Evolutionary conservation across 176 grass and related monocot species (phyloP).

Genomic region (Oryza officinalis): DNA sequence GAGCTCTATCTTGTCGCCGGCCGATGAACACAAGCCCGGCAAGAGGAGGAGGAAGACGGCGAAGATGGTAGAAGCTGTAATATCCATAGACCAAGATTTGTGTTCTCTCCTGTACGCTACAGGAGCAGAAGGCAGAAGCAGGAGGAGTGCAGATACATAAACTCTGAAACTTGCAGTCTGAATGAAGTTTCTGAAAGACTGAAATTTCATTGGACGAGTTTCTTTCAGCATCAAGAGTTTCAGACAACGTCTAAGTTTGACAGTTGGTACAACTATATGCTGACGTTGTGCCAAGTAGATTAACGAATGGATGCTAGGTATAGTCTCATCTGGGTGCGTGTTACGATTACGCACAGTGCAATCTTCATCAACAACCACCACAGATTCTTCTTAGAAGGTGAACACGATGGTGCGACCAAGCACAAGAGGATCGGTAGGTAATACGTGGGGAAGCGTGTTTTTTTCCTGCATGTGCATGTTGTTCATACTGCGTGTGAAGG

Average conservation of each 20-base stretch:
- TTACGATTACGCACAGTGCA: not conserved
- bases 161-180: not conserved
- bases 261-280: not conserved
- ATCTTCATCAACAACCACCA: slow-evolving; percentile 14
- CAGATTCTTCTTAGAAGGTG: not conserved
- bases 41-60: not conserved
- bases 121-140: not conserved
- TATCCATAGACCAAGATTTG: slow-evolving; percentile 19
- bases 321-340: not conserved
- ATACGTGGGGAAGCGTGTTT: not conserved
- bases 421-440: not conserved
- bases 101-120: not conserved
- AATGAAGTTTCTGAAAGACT: not conserved
- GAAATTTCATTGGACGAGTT: not conserved
- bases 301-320: not conserved
- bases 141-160: not conserved
- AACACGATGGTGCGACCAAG: not conserved
- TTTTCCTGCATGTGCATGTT: not conserved
- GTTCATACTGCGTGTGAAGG: not conserved
- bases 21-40: slow-evolving; percentile 2
- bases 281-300: not conserved
- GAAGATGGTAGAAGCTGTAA: not conserved
- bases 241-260: not conserved
- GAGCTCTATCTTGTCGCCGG: slow-evolving; percentile 15
- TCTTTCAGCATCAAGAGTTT: not conserved